Base-by-base conservation (phyloP, 2,329 filamentous ascomycete species). In the Fusarium nelsonii region DNA sequence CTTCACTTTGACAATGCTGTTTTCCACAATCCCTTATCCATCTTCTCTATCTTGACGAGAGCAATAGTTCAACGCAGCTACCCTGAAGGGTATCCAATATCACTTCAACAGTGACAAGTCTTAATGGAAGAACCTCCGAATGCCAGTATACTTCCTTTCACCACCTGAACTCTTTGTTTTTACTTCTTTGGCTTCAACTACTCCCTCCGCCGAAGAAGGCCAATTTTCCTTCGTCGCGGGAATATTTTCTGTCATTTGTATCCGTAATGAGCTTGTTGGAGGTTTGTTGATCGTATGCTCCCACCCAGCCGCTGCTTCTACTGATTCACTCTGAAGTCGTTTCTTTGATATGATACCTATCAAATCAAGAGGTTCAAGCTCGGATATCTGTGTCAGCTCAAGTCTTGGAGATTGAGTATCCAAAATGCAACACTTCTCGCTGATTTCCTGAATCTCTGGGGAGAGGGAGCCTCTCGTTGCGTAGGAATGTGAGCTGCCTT, bases 121-220 rank as follows among this genome's bases (percentile, higher is more conserved):
- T 70, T n/a, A 84, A 52, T 81, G 81, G 70, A 85, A 85, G 55
- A 84, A 76, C 56, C 77, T 83, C 40, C 82, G 81, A 55, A 84
- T 77, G 10, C 82, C 79, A 58, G 81, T 78, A 18, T 79, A 77
- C 28, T 57, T 70, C 48, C 53, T 50, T 50, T 53, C 53, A n/a
- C 26, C 37, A 41, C 20, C 39, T 6, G 32, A 30, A 18, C 41
- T 41, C 53, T 52, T 49, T 18, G 79, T 76, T 60, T 75, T 80
- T 26, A 76, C 70, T 81, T 76, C 68, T 7, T 79, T 73, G 63
- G 77, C 78, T 41, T 53, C 58, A 12, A 54, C 16, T 30, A 37
- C 33, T 18, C 23, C 32, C 11, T 11, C 49, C 20, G 26, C 9
- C 18, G 49, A 57, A 12, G 51, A 28, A 20, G 48, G 36, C 32